Conservation (phyloP, 768 basidiomycete genomes). For the Heimioporus sp. region DNA sequence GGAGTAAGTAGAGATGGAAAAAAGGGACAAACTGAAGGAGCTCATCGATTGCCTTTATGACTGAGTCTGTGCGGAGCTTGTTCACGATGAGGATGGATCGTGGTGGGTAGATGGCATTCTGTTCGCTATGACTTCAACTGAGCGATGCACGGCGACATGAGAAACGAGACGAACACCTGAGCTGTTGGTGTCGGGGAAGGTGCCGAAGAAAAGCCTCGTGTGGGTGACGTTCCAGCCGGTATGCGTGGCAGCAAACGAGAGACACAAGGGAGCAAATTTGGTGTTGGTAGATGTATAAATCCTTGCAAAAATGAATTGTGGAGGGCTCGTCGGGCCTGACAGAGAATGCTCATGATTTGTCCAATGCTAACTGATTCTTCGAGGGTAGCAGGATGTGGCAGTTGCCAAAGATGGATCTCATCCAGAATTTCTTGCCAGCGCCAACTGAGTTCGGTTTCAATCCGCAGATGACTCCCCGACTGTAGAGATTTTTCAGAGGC, state of each 20-base stretch:
- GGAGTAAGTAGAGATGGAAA: not conserved
- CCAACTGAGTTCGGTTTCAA: too few species aligned
- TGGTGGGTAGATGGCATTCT: constrained; percentile 37
- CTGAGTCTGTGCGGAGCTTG: constrained; percentile 75
- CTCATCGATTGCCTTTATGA: constrained; percentile 72
- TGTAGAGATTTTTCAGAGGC: too few species aligned
- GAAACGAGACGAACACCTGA: constrained; percentile 21
- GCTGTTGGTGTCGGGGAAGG: constrained; percentile 2
- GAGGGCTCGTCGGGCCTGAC: constrained; percentile 18
- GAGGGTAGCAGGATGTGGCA: not conserved
- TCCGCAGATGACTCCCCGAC: too few species aligned
- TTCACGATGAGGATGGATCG: constrained; percentile 75
- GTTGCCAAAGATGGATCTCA: constrained; percentile 14
- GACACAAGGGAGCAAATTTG: constrained; percentile 2
- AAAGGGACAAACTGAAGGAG: constrained; percentile 56
- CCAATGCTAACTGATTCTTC: too few species aligned
- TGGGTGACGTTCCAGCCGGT: constrained; percentile 1
- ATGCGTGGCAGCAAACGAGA: not conserved
- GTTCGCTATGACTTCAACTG: constrained; percentile 26
- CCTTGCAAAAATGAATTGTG: constrained; percentile 20
- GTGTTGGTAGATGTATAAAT: not conserved
- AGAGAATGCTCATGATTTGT: constrained; percentile 19
- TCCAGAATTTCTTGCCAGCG: too few species aligned
- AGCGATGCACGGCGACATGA: constrained; percentile 13
- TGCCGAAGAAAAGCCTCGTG: constrained; percentile 14